Base-by-base conservation (phyloP, 2,329 filamentous ascomycete species). In the Sclerotinia spermophila region DNA sequence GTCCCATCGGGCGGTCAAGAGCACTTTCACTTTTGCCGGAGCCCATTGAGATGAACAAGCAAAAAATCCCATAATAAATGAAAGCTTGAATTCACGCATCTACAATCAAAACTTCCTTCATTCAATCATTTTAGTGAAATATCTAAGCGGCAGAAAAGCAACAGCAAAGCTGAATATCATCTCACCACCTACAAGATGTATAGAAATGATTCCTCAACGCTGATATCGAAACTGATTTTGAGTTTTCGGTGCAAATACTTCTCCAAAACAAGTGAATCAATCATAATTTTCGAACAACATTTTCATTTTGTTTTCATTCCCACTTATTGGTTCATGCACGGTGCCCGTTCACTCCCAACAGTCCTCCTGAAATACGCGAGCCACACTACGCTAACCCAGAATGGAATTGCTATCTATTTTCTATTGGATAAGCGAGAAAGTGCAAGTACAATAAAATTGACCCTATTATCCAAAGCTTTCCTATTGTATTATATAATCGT, bases 301-400 rank as follows among this genome's bases (percentile, higher is more conserved):
- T 33, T 48, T 21, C 21, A 1, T 64, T n/a, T 17, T 30, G 4
- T 19, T 5, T 1, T 24, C 7, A 24, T 24, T 5, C 5, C 19
- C 44, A 48, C 21, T 51, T 27, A 21, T 24, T 40, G 2, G 24
- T n/a, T 24, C 33, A 40, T 19, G 4, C 24, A 2, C 15, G 15
- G 10, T 17, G 19, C 24, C 45, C 27, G 2, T 40, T 53, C 62
- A 65, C 33, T 65, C 24, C 45, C 17, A 38, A 40, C 24, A 65
- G 24, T n/a, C 44, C 62, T 65, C 62, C 45, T 65, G 44, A 65
- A 53, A 40, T 65, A 65, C 45, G 62, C 62, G 62, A 65, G 17
- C 5, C 8, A 40, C 2, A 24, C 4, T 3, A 40, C 15, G 15
- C 24, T 40, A 53, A 5, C 24, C 45, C 6, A 40, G 2, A 40